Percentiles rank a stretch among this genome's conserved stretches.
Conservation (phyloP, 1,139 yeast species). For the Yarrowia galli region DNA sequence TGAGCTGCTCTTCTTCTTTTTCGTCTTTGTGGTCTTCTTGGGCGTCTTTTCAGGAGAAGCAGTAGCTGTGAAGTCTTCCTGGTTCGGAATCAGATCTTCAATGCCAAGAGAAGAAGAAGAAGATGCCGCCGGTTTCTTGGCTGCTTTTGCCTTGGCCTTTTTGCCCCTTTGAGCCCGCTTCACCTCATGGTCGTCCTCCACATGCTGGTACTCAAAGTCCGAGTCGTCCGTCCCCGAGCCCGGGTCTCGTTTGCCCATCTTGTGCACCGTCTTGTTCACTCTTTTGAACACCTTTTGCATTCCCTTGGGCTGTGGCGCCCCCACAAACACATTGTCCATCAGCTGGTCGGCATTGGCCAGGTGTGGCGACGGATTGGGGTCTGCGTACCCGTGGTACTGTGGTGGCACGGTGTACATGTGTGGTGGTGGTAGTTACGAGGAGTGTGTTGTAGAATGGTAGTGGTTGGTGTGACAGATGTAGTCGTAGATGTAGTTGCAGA, state of each 20-base stretch:
- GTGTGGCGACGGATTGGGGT: constrained; percentile 33
- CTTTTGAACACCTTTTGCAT: constrained; percentile 28
- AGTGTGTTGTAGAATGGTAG: background rate
- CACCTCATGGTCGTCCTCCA: constrained; percentile 34
- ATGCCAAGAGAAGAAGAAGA: background rate
- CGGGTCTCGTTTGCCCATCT: constrained; percentile 21
- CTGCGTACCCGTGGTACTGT: constrained; percentile 30
- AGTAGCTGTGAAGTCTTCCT: background rate
- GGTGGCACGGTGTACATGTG: constrained; percentile 35
- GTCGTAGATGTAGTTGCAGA: too few species aligned
- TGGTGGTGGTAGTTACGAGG: background rate
- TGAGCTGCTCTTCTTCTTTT: constrained; percentile 18
- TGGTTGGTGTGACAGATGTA: too few species aligned
- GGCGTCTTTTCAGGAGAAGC: background rate
- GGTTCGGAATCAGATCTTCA: background rate
- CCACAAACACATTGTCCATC: constrained; percentile 35
- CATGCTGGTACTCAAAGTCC: constrained; percentile 36
- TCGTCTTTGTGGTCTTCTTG: constrained; percentile 5
- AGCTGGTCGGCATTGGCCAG: constrained; percentile 25
- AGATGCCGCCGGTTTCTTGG: too few species aligned
- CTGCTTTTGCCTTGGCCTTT: background rate
- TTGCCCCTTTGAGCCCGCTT: constrained; percentile 8
- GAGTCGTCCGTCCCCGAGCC: constrained; percentile 26
- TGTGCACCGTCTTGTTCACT: constrained; percentile 32
- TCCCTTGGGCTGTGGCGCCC: constrained; percentile 29